These are phyloP conservation scores for Dillenia suffruticosa DNA, from an alignment of 164 flowering plant genomes.

Conservation along the genomic window DNA sequence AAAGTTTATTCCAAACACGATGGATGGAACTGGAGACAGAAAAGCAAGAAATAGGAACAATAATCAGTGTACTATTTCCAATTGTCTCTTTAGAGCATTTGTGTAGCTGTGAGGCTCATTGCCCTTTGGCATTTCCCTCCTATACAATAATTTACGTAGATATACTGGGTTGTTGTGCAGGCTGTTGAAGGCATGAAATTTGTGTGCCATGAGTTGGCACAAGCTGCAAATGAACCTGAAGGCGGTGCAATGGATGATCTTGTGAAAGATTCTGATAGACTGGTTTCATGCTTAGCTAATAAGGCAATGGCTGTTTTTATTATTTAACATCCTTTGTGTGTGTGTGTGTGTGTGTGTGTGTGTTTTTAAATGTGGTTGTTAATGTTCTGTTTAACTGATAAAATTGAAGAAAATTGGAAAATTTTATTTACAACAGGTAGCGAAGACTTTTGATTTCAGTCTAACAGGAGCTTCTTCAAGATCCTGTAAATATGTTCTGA, in stretches of 20 bases:
- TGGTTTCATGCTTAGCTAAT: slow-evolving; percentile 83
- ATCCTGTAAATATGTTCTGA: slow-evolving; percentile 97
- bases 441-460: slow-evolving; percentile 90
- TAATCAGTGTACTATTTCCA: too few species aligned
- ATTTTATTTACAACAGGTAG: slow-evolving; percentile 44
- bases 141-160: not conserved
- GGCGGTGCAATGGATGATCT: slow-evolving; percentile 77
- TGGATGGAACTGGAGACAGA: too few species aligned
- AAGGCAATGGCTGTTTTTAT: slow-evolving; percentile 43
- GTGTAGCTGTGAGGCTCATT: too few species aligned
- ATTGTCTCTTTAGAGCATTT: too few species aligned
- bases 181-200: slow-evolving; percentile 99
- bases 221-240: slow-evolving; percentile 81
- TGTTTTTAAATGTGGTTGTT: too few species aligned
- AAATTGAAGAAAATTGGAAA: too few species aligned
- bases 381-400: too few species aligned
- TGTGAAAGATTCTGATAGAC: slow-evolving; percentile 84
- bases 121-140: too few species aligned
- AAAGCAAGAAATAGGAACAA: too few species aligned
- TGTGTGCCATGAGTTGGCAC: slow-evolving; percentile 90
- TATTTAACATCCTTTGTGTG: too few species aligned
- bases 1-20: too few species aligned
- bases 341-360: too few species aligned
- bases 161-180: slow-evolving; percentile 32
- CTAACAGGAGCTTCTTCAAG: slow-evolving; percentile 93